Percentiles rank a stretch among this genome's conserved stretches.
phyloP scores from a whole-genome alignment of 805 yeast species.

The Grigorovia humatica region DNA sequence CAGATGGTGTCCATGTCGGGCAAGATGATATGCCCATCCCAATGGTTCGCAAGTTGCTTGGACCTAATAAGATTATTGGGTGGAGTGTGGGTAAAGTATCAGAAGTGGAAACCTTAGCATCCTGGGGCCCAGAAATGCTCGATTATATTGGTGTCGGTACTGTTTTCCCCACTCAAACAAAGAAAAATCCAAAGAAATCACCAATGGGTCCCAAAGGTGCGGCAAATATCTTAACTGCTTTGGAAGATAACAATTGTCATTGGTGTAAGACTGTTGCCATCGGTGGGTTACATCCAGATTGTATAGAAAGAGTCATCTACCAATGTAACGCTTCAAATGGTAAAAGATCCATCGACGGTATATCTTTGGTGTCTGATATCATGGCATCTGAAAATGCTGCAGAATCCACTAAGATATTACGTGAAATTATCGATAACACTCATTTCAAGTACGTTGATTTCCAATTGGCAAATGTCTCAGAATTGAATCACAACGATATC shows the following conservation, averaged over 20 bases:
- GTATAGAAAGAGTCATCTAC: constrained; percentile 47
- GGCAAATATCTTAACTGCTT: constrained; percentile 39
- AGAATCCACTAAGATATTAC: constrained; percentile 36
- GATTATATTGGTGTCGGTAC: constrained; percentile 86
- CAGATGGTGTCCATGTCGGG: constrained; percentile 90
- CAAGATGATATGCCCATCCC: constrained; percentile 68
- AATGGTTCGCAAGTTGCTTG: constrained; percentile 52
- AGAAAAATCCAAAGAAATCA: constrained; percentile 39
- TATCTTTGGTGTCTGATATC: constrained; percentile 79
- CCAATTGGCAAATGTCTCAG: constrained; percentile 1
- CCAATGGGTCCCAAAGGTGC: constrained; percentile 69
- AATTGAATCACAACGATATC: not conserved
- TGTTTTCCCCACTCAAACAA: constrained; percentile 64
- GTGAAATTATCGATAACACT: constrained; percentile 14
- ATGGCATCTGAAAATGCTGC: constrained; percentile 54
- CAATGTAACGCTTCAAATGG: constrained; percentile 37
- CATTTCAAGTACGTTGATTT: constrained; percentile 11
- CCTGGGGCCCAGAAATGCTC: constrained; percentile 31
- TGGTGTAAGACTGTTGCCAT: constrained; percentile 59
- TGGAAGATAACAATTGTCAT: constrained; percentile 29
- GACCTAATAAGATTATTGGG: constrained; percentile 69
- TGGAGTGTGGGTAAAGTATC: constrained; percentile 54
- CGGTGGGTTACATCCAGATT: constrained; percentile 64
- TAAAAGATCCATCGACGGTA: constrained; percentile 52
- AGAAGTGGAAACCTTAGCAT: constrained; percentile 34